A percentile compares a stretch with the other conserved stretches of the same genome.
These are phyloP conservation scores for Aureobasidium vineae DNA, from an alignment of 2,329 filamentous ascomycete genomes.

Conservation along the genomic window DNA sequence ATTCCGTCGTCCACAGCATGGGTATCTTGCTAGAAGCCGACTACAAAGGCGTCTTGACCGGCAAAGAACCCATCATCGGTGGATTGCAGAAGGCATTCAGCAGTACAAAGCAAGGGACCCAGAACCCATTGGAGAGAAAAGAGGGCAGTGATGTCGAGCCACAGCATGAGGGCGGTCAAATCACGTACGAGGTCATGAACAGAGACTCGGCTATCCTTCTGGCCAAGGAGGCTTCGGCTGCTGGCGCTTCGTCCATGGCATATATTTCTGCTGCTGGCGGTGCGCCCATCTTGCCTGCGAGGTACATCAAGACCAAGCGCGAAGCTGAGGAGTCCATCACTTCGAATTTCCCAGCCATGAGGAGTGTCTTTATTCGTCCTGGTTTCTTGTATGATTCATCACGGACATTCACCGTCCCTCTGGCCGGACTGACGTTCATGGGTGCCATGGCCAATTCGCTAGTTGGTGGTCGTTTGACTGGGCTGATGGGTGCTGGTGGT, in stretches of 20 bases:
- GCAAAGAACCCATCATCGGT: conserved; percentile 74
- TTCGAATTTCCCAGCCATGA: conserved; percentile 51
- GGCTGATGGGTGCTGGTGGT: conserved; percentile 76
- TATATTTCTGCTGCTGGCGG: conserved; percentile 89
- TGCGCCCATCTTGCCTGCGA: conserved; percentile 74
- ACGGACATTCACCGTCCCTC: conserved; percentile 75
- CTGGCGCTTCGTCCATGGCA: conserved; percentile 68
- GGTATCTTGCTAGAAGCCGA: conserved; percentile 95
- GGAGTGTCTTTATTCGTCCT: conserved; percentile 77
- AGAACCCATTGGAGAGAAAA: conserved; percentile 65
- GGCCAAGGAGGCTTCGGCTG: conserved; percentile 69
- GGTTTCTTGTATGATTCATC: conserved; percentile 88
- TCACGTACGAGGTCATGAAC: conserved; percentile 98
- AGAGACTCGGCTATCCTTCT: conserved; percentile 80
- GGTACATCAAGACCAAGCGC: conserved; percentile 90
- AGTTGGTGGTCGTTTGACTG: conserved; percentile 71
- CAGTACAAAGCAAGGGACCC: conserved; percentile 57
- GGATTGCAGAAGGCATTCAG: conserved; percentile 79
- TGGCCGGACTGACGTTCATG: conserved; percentile 73
- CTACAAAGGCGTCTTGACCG: conserved; percentile 89
- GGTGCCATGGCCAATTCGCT: conserved; percentile 74
- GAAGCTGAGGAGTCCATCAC: conserved; percentile 67
- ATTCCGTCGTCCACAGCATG: conserved; percentile 91
- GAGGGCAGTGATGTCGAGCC: conserved; percentile 61
- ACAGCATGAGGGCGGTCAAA: conserved; percentile 66